Base-by-base conservation (phyloP, 2,329 filamentous ascomycete genomes). In the Alternaria tenuissima region DNA sequence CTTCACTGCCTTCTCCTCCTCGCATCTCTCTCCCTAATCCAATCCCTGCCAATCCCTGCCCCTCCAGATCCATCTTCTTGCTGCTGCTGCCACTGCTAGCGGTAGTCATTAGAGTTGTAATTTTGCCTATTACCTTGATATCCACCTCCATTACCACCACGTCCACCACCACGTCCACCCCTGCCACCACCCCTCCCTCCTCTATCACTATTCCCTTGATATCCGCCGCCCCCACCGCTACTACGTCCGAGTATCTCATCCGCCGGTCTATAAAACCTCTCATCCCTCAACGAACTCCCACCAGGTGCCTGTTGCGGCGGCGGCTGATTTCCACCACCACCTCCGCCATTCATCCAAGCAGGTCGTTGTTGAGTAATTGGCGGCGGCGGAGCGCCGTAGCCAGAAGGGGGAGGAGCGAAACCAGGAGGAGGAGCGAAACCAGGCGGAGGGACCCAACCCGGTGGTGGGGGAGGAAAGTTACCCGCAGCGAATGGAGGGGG, bases 141-240 rank as follows among this genome's bases (percentile, higher is more conserved):
- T 28, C 67, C 66, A 3, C 64, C 62, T 11, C 64, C 61, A 12
- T 57, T 56, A 36, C 72, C 69, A 26, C 74, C 72, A 28, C 48
- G 39, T 2, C 49, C 36, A 30, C 64, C 54, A 7, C 66, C 64
- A 18, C 74, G 71, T n/a, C 38, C 69, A 64, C 39, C 39, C 26
- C 69, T 61, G 12, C 74, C 69, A 28, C 73, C 68, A 28, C 73
- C 69, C 7, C 73, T 59, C 38, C 76, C 72, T n/a, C 73, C 71
- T 41, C 67, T 55, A n/a, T 69, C 68, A 18, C 65, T 63, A 36
- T 26, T 62, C 65, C 28, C 28, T 5, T 26, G 24, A 26, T 26
- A 26, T 3, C 68, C 64, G 28, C 62, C 48, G 3, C 55, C 59
- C 1, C 22, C 22, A 22, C 22, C 20, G n/a, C 69, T 73, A 36